Evolutionary conservation across 805 yeast species (phyloP), one percentile per base, ranked within the genome.

Genomic region (Starmerella bombicola): DNA sequence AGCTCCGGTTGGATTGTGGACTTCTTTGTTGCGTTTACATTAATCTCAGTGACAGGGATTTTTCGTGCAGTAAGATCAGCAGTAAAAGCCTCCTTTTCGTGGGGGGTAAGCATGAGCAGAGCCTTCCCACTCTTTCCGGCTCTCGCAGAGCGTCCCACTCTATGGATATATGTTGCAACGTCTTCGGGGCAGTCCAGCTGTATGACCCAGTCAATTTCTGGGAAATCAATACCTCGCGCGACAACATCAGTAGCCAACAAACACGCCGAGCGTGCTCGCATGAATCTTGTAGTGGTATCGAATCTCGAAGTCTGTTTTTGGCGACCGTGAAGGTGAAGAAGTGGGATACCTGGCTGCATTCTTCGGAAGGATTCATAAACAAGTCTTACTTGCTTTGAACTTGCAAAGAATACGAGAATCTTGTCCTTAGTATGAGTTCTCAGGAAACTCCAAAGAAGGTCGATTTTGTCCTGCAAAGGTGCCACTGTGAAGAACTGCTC

Each of bases 141-240:
- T 45, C 95, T 68, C 2, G 95, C 95, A 41, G 80, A 75, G 58
- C 95, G 73, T 2, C 95, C 95, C 8, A 81, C 95, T 55, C 95
- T 68, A 53, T 84, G 95, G 39, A 84, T 81, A 59, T 85, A 84
- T 0, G 95, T 85, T 23, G 85, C 83, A 2, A 75, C 70, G 59
- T 82, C 93, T 56, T 84, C 95, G 0, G 95, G 95, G 53, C 93
- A 81, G 56, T 84, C 95, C 1, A 83, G 69, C 58, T 84, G 95
- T 7, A 84, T 67, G n/a, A 84, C 94, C 95, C 95, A 84, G 55
- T 85, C 93, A 37, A 84, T 81, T 5, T 86, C 81, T 0, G 95
- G 95, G 60, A 85, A 83, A 59, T 84, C 95, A 30, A 84, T 71
- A 15, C 95, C 95, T 57, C 95, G 67, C 1, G 95, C 94, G 10